A percentile compares a stretch with the other conserved stretches of the same genome.
Conservation (phyloP, 768 basidiomycete species). For the Dentipellis sp. region DNA sequence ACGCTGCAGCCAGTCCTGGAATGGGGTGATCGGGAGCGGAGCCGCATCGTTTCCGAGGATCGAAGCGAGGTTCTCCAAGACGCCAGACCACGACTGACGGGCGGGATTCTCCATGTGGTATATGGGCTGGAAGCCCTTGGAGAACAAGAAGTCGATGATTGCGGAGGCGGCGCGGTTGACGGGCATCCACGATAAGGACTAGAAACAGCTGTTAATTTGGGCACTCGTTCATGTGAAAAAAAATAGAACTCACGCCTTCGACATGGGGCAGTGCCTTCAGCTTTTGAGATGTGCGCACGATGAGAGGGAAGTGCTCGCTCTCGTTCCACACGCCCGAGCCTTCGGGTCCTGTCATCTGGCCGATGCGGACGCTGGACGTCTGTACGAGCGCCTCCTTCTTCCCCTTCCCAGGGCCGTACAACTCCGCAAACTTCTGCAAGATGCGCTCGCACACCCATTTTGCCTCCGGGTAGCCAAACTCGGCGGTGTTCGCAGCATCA, state of each 20-base stretch:
- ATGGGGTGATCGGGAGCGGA: constrained; percentile 18
- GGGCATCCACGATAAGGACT: constrained; percentile 30
- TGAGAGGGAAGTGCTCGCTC: constrained; percentile 27
- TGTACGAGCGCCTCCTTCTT: constrained; percentile 11
- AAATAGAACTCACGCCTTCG: constrained; percentile 20
- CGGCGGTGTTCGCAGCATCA: constrained; percentile 18
- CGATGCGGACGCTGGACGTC: constrained; percentile 24
- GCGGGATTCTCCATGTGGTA: constrained; percentile 30
- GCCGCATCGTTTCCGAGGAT: constrained; percentile 15
- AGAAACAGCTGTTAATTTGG: neutral
- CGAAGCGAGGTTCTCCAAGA: constrained; percentile 20
- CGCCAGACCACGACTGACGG: constrained; percentile 25
- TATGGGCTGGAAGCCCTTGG: constrained; percentile 20
- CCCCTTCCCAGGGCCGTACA: constrained; percentile 15
- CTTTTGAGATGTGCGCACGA: constrained; percentile 22
- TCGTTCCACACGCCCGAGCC: constrained; percentile 30
- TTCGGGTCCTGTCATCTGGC: constrained; percentile 29
- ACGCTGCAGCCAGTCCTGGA: constrained; percentile 22
- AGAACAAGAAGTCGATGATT: constrained; percentile 25
- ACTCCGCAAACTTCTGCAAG: constrained; percentile 19
- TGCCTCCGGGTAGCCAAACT: constrained; percentile 26
- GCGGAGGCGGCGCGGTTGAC: constrained; percentile 23
- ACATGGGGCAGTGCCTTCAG: constrained; percentile 22
- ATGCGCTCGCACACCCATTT: constrained; percentile 31
- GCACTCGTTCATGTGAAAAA: neutral